Percentiles rank a stretch among this genome's conserved stretches.
Conservation (phyloP, 2,329 filamentous ascomycete species). For the Nigrospora osmanthi region DNA sequence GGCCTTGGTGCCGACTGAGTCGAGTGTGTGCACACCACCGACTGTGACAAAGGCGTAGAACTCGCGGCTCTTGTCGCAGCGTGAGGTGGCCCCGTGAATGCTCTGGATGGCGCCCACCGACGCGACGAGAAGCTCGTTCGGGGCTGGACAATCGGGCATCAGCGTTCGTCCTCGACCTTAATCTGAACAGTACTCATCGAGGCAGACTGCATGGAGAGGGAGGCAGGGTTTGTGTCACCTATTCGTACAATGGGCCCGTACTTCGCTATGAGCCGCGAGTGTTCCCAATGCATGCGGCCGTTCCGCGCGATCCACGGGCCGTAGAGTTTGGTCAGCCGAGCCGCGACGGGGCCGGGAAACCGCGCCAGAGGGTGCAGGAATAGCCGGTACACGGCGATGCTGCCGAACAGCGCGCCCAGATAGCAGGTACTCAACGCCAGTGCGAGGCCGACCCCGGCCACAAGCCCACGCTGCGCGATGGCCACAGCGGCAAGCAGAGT, state of each 20-base stretch:
- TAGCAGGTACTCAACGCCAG: too few relatives aligned
- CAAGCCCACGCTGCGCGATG: too few relatives aligned
- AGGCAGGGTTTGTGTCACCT: too few relatives aligned
- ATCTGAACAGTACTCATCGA: too few relatives aligned
- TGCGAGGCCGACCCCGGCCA: too few relatives aligned
- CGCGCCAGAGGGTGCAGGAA: not conserved
- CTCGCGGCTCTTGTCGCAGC: not conserved
- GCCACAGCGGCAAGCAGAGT: too few relatives aligned
- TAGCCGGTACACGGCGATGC: not conserved
- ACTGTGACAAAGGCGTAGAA: not conserved
- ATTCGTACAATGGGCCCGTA: not conserved
- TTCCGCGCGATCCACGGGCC: not conserved
- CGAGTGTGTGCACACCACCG: not conserved
- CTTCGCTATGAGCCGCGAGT: not conserved
- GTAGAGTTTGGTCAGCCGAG: not conserved
- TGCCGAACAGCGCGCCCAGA: not conserved
- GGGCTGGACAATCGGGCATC: not conserved
- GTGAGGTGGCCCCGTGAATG: not conserved
- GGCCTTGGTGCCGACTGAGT: not conserved
- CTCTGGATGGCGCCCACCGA: not conserved
- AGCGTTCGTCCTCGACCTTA: too few relatives aligned
- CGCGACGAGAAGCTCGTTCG: not conserved
- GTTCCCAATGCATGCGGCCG: not conserved
- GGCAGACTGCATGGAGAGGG: too few relatives aligned
- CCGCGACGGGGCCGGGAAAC: not conserved